Percentiles rank a stretch among this genome's conserved stretches.
Evolutionary conservation across 2,329 filamentous ascomycete species (phyloP).

Genomic region (Ophiocordyceps camponoti-rufipedis): DNA sequence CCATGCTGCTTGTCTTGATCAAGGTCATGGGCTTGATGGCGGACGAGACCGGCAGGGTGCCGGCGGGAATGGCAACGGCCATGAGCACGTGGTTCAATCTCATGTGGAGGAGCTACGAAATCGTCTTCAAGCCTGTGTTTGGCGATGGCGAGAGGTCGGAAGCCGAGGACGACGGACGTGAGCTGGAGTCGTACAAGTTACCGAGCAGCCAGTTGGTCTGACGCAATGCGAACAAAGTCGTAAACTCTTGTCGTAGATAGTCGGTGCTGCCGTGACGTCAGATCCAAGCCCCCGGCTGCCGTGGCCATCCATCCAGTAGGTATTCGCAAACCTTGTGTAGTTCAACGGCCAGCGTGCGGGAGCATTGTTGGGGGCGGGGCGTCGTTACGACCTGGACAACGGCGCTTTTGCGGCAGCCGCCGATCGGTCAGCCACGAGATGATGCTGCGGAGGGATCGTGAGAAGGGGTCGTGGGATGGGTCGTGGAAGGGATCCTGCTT

Average conservation of each 20-base stretch:
- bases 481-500: too few species aligned
- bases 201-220: not conserved
- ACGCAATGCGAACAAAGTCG: not conserved
- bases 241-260: too few species aligned
- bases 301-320: too few species aligned
- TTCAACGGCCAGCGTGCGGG: too few species aligned
- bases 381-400: too few species aligned
- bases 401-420: too few species aligned
- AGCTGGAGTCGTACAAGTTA: conserved; percentile 9
- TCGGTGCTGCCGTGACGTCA: not conserved
- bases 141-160: conserved; percentile 67
- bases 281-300: not conserved
- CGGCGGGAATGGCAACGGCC: conserved; percentile 43
- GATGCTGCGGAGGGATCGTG: too few species aligned
- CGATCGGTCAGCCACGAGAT: too few species aligned
- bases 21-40: conserved; percentile 26
- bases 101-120: conserved; percentile 27
- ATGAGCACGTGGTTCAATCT: conserved; percentile 32
- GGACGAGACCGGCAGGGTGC: conserved; percentile 48
- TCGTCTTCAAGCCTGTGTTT: conserved; percentile 40
- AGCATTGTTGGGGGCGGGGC: too few species aligned
- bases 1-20: conserved; percentile 38
- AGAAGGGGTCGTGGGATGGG: too few species aligned
- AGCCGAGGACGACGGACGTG: conserved; percentile 1
- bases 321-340: too few species aligned